These are phyloP conservation scores for Vaccinium macrocarpon DNA, from an alignment of 148 eudicot species.

Conservation along the genomic window DNA sequence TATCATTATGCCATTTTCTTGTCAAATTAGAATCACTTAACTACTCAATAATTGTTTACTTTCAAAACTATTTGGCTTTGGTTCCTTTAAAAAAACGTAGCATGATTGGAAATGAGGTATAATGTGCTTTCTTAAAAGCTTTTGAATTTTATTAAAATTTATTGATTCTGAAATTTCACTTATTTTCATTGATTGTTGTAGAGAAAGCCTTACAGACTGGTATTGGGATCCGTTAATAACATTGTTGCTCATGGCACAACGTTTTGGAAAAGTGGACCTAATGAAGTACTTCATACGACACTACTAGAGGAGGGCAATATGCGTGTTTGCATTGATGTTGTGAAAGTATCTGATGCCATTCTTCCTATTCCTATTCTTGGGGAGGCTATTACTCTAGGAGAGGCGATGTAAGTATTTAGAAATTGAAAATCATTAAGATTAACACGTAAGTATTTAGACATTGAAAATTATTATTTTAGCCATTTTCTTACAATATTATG, in stretches of 20 bases:
- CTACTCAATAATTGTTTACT: too few species aligned
- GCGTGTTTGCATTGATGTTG: neutral
- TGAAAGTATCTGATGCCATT: neutral
- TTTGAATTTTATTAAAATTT: too few species aligned
- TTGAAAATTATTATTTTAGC: too few species aligned
- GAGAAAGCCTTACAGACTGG: neutral
- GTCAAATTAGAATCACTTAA: too few species aligned
- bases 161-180: neutral
- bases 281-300: neutral
- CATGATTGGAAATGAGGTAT: too few species aligned
- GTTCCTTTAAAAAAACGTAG: too few species aligned
- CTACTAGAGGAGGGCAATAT: neutral
- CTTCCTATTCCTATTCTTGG: neutral
- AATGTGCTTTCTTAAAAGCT: too few species aligned
- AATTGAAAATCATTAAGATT: too few species aligned
- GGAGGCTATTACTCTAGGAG: neutral
- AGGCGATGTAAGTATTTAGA: neutral
- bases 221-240: neutral
- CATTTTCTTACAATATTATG: too few species aligned
- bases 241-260: neutral
- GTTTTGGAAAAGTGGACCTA: neutral
- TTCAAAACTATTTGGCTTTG: too few species aligned
- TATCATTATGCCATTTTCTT: too few species aligned
- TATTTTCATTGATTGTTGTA: neutral
- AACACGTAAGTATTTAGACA: neutral